Percentiles rank a stretch among this genome's conserved stretches.
phyloP scores from a whole-genome alignment of 202 grass and related monocot species.

The Carex sylvatica region DNA sequence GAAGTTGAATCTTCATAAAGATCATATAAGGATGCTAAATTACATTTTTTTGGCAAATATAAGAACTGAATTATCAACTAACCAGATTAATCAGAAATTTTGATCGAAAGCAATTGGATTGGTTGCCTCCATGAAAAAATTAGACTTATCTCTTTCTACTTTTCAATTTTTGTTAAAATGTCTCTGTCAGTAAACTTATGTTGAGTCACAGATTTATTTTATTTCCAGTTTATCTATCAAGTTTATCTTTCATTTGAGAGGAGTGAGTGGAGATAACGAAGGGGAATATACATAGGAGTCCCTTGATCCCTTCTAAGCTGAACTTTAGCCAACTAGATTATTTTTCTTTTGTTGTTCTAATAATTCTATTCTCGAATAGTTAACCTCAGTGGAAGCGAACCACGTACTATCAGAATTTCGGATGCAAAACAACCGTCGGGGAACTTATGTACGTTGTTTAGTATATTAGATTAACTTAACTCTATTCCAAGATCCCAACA shows the following conservation, averaged over 20 bases:
- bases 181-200: not conserved
- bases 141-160: not conserved
- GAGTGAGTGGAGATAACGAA: not conserved
- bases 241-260: slow-evolving; percentile 5
- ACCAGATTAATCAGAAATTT: not conserved
- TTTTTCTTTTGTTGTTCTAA: not conserved
- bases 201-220: not conserved
- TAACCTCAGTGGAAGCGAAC: not conserved
- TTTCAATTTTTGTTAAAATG: not conserved
- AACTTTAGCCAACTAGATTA: not conserved
- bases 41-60: not conserved
- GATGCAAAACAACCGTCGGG: not conserved
- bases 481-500: not conserved
- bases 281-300: not conserved
- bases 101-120: not conserved
- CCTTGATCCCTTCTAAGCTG: not conserved
- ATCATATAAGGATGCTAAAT: not conserved
- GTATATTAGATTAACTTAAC: not conserved
- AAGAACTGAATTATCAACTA: not conserved
- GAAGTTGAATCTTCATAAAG: not conserved
- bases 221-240: not conserved
- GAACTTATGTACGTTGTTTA: not conserved
- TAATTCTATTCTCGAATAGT: not conserved
- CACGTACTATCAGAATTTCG: not conserved
- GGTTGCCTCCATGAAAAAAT: not conserved